Evolutionary conservation across 2,329 filamentous ascomycete species (phyloP), one percentile per base, ranked within the genome.

Genomic region (Fusarium begoniae): DNA sequence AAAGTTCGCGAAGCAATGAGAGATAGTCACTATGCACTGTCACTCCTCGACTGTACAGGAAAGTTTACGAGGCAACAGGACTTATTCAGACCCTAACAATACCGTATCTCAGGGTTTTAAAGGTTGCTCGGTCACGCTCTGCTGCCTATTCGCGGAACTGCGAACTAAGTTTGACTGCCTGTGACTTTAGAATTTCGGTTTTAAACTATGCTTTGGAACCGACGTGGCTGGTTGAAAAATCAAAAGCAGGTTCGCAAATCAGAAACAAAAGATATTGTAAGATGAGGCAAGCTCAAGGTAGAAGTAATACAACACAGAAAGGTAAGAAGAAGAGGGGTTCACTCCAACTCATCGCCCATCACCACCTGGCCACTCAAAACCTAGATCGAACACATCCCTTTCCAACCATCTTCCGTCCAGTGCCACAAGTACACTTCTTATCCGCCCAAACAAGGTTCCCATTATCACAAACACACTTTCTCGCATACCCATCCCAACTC

Each of bases 101-200:
- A 4, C 2, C 0, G 0, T 17, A 5, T 17, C 2, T 7, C 8
- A 28, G 14, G 0, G 9, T 28, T 10, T 5, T 0, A 11, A 20
- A 28, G 9, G 4, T 11, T 22, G 3, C 8, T 7, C 0, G 0
- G 3, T 6, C 26, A 3, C 4, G 9, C 2, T 6, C 1, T 17
- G 2, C 3, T 20, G 8, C 17, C 12, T 14, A 9, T 20, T 35
- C 7, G 4, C 2, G 13, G 13, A 4, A 2, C 4, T 4, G 6
- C 2, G 4, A 20, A 10, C 2, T 11, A 8, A 1, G 8, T 14
- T 24, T 53, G 17, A 15, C 17, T 20, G 17, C 3, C 9, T 15
- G 6, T 1, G 13, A 6, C 3, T 24, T 12, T 15, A 20, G 0
- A 3, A 2, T 10, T 35, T 6, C 12, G 11, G 12, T 20, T 14